Evolutionary conservation across 192 early-diverging fungal species (phyloP).

Genomic region (Mortierella antarctica): DNA sequence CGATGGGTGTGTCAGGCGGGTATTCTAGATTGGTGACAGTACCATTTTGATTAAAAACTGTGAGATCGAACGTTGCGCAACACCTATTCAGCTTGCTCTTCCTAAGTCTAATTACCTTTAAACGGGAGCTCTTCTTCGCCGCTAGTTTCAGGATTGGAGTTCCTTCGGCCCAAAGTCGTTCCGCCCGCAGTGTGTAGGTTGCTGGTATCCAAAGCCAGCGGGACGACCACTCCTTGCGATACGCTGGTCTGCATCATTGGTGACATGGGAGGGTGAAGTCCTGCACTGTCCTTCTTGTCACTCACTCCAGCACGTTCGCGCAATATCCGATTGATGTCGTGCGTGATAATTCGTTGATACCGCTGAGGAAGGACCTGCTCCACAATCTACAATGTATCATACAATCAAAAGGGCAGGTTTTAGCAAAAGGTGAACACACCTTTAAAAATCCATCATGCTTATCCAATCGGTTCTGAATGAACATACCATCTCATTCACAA

Average conservation of each 20-base stretch:
- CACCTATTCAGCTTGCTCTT: background rate
- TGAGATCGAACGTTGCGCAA: background rate
- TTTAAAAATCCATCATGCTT: background rate
- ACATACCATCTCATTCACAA: constrained; percentile 82
- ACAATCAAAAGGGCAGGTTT: background rate
- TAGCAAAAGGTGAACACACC: background rate
- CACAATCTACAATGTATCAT: constrained; percentile 65
- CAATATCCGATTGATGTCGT: constrained; percentile 85
- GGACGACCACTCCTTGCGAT: constrained; percentile 8
- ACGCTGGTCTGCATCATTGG: constrained; percentile 29
- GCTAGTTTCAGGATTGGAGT: constrained; percentile 27
- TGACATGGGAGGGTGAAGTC: constrained; percentile 25
- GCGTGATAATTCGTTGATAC: constrained; percentile 82
- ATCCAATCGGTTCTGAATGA: background rate
- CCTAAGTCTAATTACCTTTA: constrained; percentile 20
- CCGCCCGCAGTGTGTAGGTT: constrained; percentile 9
- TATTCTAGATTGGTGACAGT: constrained; percentile 51
- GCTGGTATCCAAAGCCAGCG: constrained; percentile 20
- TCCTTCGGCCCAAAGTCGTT: constrained; percentile 14
- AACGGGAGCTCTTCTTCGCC: constrained; percentile 28
- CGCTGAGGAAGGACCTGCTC: constrained; percentile 79
- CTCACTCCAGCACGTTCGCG: constrained; percentile 67
- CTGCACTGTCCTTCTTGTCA: constrained; percentile 39
- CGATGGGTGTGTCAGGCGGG: constrained; percentile 68
- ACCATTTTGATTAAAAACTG: background rate